These are phyloP conservation scores for Platismatia glauca DNA, from an alignment of 495 filamentous ascomycete genomes.

Conservation along the genomic window DNA sequence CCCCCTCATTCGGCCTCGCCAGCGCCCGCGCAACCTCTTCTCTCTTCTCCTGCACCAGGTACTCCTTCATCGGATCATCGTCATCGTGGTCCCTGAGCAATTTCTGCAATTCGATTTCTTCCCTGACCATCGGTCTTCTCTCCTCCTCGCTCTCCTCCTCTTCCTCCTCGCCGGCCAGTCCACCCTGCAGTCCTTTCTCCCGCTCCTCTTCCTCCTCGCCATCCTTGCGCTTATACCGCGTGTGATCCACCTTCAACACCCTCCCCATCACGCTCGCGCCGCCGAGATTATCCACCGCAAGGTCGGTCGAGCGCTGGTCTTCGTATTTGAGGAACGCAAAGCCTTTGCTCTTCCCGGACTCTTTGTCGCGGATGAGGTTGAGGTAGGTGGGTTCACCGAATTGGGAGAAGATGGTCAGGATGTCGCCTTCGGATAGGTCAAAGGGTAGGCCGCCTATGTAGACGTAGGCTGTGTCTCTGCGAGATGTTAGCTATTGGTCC, in stretches of 20 bases:
- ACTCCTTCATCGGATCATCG: constrained; percentile 95
- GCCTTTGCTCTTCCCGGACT: constrained; percentile 86
- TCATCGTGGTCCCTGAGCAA: constrained; percentile 78
- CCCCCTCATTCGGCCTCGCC: constrained; percentile 41
- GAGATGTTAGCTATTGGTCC: neutral
- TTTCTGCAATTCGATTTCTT: constrained; percentile 68
- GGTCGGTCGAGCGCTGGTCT: constrained; percentile 89
- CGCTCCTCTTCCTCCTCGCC: constrained; percentile 66
- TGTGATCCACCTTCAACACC: constrained; percentile 81
- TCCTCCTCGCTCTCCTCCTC: constrained; percentile 33
- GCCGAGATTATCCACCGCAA: constrained; percentile 91
- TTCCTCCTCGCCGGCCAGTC: constrained; percentile 12
- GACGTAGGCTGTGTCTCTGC: constrained; percentile 86
- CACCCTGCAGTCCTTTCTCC: constrained; percentile 33
- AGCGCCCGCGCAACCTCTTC: constrained; percentile 70
- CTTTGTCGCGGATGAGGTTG: constrained; percentile 85
- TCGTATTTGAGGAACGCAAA: constrained; percentile 98
- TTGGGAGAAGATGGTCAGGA: constrained; percentile 95
- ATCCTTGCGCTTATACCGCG: constrained; percentile 78
- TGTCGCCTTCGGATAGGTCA: constrained; percentile 89
- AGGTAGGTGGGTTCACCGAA: constrained; percentile 89
- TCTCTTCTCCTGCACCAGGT: constrained; percentile 78
- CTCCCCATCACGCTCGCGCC: constrained; percentile 77
- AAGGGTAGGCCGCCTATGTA: constrained; percentile 93
- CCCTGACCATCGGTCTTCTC: constrained; percentile 45